These are phyloP conservation scores for Sanghuangporus baumii DNA, from an alignment of 1,284 basidiomycete genomes.

Conservation along the genomic window DNA sequence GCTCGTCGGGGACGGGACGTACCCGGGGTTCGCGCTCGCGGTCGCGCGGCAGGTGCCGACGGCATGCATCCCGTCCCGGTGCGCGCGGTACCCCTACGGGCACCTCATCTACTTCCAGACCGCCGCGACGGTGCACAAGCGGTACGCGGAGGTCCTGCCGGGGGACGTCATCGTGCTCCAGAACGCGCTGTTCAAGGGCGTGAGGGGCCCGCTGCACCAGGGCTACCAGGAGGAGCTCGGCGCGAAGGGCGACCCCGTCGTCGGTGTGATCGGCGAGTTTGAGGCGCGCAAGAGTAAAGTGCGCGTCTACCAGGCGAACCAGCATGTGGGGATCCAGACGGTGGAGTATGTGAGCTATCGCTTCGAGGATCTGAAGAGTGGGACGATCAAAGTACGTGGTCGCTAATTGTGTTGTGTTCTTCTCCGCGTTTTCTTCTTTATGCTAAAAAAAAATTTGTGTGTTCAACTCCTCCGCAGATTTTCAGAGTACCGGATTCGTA, in stretches of 20 bases:
- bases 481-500: slow-evolving; percentile 47
- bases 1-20: slow-evolving; percentile 79
- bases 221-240: slow-evolving; percentile 64
- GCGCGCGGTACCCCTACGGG: slow-evolving; percentile 48
- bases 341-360: slow-evolving; percentile 81
- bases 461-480: slow-evolving; percentile 30
- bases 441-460: not conserved
- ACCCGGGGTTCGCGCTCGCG: slow-evolving; percentile 68
- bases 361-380: slow-evolving; percentile 85
- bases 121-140: slow-evolving; percentile 59
- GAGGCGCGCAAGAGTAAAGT: slow-evolving; percentile 85
- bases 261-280: slow-evolving; percentile 77
- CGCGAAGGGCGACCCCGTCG: slow-evolving; percentile 52
- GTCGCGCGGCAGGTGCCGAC: slow-evolving; percentile 58
- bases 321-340: slow-evolving; percentile 69
- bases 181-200: slow-evolving; percentile 83
- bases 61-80: slow-evolving; percentile 33
- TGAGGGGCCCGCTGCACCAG: slow-evolving; percentile 65
- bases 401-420: not conserved
- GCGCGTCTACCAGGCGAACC: slow-evolving; percentile 75
- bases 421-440: not conserved
- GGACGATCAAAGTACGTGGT: slow-evolving; percentile 61
- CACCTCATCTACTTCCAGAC: slow-evolving; percentile 73
- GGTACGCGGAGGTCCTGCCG: slow-evolving; percentile 75
- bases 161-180: slow-evolving; percentile 78